Evolutionary conservation across 306 rosid genomes (phyloP), one percentile per base, ranked within the genome.

Genomic region (Arachis hypogaea): DNA sequence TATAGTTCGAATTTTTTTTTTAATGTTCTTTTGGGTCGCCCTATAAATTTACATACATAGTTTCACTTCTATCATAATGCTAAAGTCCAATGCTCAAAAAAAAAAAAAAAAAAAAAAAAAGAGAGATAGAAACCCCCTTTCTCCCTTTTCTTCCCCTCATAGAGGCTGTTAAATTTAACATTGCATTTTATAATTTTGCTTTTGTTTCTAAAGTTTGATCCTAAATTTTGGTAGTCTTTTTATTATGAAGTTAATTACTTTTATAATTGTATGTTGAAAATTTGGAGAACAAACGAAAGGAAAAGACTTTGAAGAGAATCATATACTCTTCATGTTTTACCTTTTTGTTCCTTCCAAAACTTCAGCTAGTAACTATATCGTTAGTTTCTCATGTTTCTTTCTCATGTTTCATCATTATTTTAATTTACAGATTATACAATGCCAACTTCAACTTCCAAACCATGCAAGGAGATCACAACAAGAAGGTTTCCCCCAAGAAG

Each of bases 401-500:
- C 5, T 59, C 38, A 40, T 5, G 5, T 0, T 51, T 51, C 7
- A 5, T 14, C 8, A 12, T 52, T n/a, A 4, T 52, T 52, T 46
- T 16, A 16, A 5, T 46, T 46, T 46, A 7, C 47, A 68, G 58
- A 11, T 50, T 7, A 8, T 9, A 50, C 3, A 36, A 84, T 86
- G 87, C 67, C 69, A 7, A 30, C 8, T 6, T 8, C 50, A 14
- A 11, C 14, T 38, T 41, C 76, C 7, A 33, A 29, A 5, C 5
- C 59, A 58, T 14, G 40, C 4, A 67, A 74, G 9, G 11, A 62
- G 52, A 52, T 33, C 38, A 33, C 4, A 33, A 33, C 71, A 33
- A 30, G 66, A 22, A 78, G 16, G 46, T 9, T 41, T 33, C 87
- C 80, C 0, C 82, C 78, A 0, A 78, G 9, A 33, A 61, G 89